A percentile compares a stretch with the other conserved stretches of the same genome.
Evolutionary conservation across 768 basidiomycete genomes (phyloP).

Genomic region (Rhizopogon roseolus): DNA sequence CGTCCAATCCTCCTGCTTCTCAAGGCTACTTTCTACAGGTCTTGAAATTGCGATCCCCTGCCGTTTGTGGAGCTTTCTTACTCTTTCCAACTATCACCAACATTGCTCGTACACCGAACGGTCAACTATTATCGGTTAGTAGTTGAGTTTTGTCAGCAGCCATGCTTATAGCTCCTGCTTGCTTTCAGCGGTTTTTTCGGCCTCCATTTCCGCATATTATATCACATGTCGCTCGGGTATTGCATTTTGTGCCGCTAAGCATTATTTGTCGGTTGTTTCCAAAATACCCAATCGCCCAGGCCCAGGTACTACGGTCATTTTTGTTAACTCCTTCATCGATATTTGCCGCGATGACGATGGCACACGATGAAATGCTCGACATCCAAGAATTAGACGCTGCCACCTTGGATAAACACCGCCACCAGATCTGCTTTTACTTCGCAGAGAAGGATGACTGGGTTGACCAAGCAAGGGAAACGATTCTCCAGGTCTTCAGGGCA

Average conservation of each 20-base stretch:
- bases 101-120: constrained; percentile 64
- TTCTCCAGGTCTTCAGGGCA: constrained; percentile 38
- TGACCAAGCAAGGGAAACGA: constrained; percentile 43
- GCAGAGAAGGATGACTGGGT: constrained; percentile 68
- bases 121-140: constrained; percentile 52
- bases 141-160: not conserved
- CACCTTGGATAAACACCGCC: constrained; percentile 35
- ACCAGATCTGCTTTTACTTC: constrained; percentile 50
- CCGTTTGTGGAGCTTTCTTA: constrained; percentile 44
- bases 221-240: constrained; percentile 38
- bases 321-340: constrained; percentile 49
- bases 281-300: constrained; percentile 45
- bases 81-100: constrained; percentile 69
- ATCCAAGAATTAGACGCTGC: constrained; percentile 49
- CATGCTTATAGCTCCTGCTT: not conserved
- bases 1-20: not conserved
- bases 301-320: constrained; percentile 42
- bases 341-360: constrained; percentile 53
- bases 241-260: constrained; percentile 35
- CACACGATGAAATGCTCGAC: constrained; percentile 61
- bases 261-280: constrained; percentile 41
- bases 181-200: constrained; percentile 41
- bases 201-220: constrained; percentile 41
- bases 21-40: constrained; percentile 30
- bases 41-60: constrained; percentile 38